Percentiles rank a stretch among this genome's conserved stretches.
Conservation (phyloP, 2,329 filamentous ascomycete species). For the Fusarium papillatum region DNA sequence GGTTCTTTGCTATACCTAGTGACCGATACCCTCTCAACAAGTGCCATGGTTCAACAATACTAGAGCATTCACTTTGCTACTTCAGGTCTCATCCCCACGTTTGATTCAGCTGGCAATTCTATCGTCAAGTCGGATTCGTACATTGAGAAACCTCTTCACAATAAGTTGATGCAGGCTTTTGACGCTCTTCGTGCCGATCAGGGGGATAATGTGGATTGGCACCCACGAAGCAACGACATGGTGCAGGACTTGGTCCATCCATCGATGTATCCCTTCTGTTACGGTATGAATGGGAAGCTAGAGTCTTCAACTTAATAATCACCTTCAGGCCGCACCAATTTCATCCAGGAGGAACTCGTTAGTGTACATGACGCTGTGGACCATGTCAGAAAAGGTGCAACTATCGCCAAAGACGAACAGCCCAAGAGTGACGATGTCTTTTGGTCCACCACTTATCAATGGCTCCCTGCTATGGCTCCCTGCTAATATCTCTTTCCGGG, state of each 20-base stretch:
- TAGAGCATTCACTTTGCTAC: not conserved
- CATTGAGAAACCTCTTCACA: not conserved
- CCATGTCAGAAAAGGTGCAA: not conserved
- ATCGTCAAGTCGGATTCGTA: constrained; percentile 8
- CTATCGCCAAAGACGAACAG: not conserved
- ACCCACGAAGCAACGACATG: constrained; percentile 9
- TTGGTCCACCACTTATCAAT: constrained; percentile 7
- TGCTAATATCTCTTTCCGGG: not conserved
- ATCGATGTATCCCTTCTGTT: constrained; percentile 11
- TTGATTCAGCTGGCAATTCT: not conserved
- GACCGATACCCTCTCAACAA: too few relatives aligned
- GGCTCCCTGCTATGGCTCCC: constrained; percentile 6
- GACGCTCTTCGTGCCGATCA: not conserved
- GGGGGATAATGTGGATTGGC: not conserved
- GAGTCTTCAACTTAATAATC: not conserved
- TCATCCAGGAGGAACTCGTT: constrained; percentile 4
- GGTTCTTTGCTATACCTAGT: too few relatives aligned
- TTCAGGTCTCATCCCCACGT: not conserved
- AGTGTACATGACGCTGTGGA: not conserved
- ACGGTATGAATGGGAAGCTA: not conserved
- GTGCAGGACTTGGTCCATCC: constrained; percentile 10
- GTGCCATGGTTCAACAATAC: too few relatives aligned
- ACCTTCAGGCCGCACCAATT: not conserved
- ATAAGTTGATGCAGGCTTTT: not conserved
- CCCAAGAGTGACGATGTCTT: not conserved